These are phyloP conservation scores for Solanum hybrid DNA, from an alignment of 305 asterid species.

Conservation along the genomic window DNA sequence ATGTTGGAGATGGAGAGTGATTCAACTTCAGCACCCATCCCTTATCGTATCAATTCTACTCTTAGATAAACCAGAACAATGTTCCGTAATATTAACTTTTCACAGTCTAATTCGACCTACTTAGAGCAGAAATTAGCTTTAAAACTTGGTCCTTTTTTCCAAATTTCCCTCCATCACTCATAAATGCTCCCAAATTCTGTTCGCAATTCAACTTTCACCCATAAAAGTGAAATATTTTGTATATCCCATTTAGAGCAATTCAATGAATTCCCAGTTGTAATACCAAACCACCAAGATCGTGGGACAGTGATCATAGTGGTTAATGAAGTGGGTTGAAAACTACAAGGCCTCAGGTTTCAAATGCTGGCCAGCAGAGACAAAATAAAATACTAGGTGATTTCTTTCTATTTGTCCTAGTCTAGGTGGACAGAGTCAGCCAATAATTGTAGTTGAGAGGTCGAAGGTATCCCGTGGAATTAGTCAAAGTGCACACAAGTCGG, in stretches of 20 bases:
- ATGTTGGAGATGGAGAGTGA: background rate
- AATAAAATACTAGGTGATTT: background rate
- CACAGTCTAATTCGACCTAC: background rate
- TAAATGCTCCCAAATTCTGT: background rate
- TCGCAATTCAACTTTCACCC: background rate
- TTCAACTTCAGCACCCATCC: background rate
- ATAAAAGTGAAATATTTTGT: background rate
- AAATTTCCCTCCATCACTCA: background rate
- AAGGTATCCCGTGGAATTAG: background rate
- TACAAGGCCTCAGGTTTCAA: background rate
- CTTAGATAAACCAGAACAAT: background rate
- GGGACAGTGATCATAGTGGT: background rate
- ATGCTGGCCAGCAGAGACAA: background rate
- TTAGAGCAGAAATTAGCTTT: background rate
- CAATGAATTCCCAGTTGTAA: background rate
- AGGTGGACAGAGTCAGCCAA: background rate
- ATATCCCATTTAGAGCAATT: background rate
- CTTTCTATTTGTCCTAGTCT: background rate
- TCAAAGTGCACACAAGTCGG: background rate
- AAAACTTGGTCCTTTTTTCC: background rate
- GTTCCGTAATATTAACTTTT: background rate
- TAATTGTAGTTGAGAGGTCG: background rate
- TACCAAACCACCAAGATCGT: background rate
- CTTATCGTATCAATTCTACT: background rate
- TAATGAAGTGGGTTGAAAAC: background rate